Evolutionary conservation across 495 filamentous ascomycete genomes (phyloP), one percentile per base, ranked within the genome.

Genomic region (Aspergillus asperescens): DNA sequence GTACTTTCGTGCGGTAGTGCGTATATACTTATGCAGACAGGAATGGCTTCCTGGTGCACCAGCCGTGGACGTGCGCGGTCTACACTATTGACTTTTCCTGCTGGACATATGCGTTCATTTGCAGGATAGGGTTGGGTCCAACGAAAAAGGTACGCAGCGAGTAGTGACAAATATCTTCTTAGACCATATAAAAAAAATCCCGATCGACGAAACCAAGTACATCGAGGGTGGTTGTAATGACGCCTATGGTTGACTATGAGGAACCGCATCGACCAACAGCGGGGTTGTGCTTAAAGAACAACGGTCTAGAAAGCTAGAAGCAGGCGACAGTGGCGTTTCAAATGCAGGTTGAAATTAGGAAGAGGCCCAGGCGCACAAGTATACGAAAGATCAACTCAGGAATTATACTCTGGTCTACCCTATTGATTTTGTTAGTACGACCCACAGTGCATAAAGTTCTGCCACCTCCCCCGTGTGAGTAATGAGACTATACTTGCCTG

Each of bases 301-400:
- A 43, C 18, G n/a, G n/a, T n/a, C n/a, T 22, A 37, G 16, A 10
- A 13, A 32, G 15, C 35, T 24, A 38, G 23, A 48, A 35, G 41
- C n/a, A 41, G 44, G 41, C 40, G 51, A 20, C 29, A n/a, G 16
- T 41, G 56, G 25, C 41, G 46, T 48, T 52, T 37, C 49, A 39
- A 32, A 45, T 29, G 49, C 55, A 34, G 41, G 12, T 16, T 49
- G 47, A 31, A 48, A 25, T 20, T 27, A 31, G 29, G 19, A 57
- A 42, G 49, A 37, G 55, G 49, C 37, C 49, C 55, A 46, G 55
- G 49, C 54, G 54, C 54, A 57, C 25, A 13, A 34, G 25, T 37
- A 19, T 27, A 43, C 37, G 43, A 48, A 42, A 35, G 28, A 57
- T 52, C 48, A 41, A 35, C 44, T 47, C n/a, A 40, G 34, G 9